Base-by-base conservation (phyloP, 202 grass and related monocot species). In the Carex arenaria region DNA sequence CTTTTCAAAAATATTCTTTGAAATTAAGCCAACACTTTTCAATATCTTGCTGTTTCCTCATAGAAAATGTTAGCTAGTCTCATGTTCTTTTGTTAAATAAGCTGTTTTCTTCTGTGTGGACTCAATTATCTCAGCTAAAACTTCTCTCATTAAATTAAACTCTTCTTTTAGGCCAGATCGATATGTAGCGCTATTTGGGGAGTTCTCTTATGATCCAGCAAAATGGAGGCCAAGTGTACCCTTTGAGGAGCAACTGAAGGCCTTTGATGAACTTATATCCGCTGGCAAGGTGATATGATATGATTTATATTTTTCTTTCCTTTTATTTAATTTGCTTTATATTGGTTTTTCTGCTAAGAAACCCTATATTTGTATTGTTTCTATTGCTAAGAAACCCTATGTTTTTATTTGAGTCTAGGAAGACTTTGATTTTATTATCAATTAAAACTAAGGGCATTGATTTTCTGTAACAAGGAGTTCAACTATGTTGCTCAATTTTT, bases 211-310 rank as follows among this genome's bases (percentile, higher is more conserved):
- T 82, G 55, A 93, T 84, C 30, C 89, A 82, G 67, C 86, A 71
- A 98, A 91, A 91, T 98, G 95, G 95, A 93, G 95, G 72, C 86
- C 92, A 80, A 89, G 95, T 14, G 36, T 94, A 20, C 95, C 95
- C 36, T 94, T 98, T 61, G 90, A 86, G 54, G 87, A 94, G 40
- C 92, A 98, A 64, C 85, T 98, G 84, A 88, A 86, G 62, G 92
- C 92, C 82, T 93, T 98, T 66, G 88, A 90, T 38, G 90, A 98
- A 67, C 86, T 98, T 63, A 91, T 94, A 80, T 89, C 89, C 28
- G 90, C 90, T 87, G 92, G 95, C 42, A 98, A 98, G 90, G 95
- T 93, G 85, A 69, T 79, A 14, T 80, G 67, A 83, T 77, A 14
- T 80, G 67, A 83, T 59, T 2, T 36, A 77, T 57, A 30, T 75